These are phyloP conservation scores for Carpinus viminea DNA, from an alignment of 306 rosid genomes.

Conservation along the genomic window DNA sequence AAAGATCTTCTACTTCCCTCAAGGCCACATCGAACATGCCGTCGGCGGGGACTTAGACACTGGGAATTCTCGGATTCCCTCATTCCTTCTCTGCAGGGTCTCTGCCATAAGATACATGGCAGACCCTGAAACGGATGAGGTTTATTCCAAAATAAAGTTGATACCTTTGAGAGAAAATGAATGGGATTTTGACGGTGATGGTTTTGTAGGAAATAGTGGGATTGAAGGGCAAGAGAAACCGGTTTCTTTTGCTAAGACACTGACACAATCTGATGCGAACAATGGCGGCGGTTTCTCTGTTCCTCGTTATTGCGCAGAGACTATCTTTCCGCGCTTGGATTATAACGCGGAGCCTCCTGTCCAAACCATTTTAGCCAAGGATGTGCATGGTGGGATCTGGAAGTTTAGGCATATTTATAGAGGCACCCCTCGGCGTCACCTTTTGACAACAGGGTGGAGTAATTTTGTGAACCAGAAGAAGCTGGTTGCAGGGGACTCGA, in stretches of 20 bases:
- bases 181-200: slow-evolving; percentile 49
- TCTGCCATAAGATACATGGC: slow-evolving; percentile 78
- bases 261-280: slow-evolving; percentile 97
- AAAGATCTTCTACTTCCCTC: slow-evolving; percentile 86
- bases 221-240: slow-evolving; percentile 56
- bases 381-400: slow-evolving; percentile 89
- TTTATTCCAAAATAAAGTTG: slow-evolving; percentile 63
- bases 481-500: slow-evolving; percentile 96
- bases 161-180: slow-evolving; percentile 56
- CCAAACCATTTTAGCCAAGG: slow-evolving; percentile 81
- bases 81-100: slow-evolving; percentile 62
- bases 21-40: slow-evolving; percentile 88
- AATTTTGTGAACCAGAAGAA: slow-evolving; percentile 92
- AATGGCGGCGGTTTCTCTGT: slow-evolving; percentile 98
- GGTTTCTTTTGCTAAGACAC: slow-evolving; percentile 80
- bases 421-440: slow-evolving; percentile 97
- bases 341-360: slow-evolving; percentile 85
- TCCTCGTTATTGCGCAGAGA: slow-evolving; percentile 96
- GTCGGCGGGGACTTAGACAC: slow-evolving; percentile 55
- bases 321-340: slow-evolving; percentile 85
- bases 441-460: slow-evolving; percentile 97
- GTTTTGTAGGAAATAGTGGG: slow-evolving; percentile 40
- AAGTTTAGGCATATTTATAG: slow-evolving; percentile 96
- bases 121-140: slow-evolving; percentile 87
- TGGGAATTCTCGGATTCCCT: slow-evolving; percentile 49